Base-by-base conservation (phyloP, 371 early-diverging fungal genomes). In the Mortierella polycephala region DNA sequence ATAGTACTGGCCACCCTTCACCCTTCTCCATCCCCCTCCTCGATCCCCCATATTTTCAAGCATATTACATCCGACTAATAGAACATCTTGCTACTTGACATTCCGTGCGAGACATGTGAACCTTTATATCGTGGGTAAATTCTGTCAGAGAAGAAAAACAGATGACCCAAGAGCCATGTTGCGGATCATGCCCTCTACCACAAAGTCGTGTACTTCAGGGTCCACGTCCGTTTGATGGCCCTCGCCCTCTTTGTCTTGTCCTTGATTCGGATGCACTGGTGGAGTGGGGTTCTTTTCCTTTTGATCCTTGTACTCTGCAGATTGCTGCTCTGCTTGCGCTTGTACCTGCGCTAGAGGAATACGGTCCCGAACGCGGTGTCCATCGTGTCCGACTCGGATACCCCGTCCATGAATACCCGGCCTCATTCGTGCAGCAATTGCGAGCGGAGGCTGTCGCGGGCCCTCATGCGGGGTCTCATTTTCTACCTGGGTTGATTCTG, bases 171-270 rank as follows among this genome's bases (percentile, higher is more conserved):
- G 57, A 1, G 61, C 54, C 68, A 74, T 69, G 16, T 69, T 54
- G 5, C 64, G 69, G 18, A 74, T 69, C 74, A 74, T 74, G 7
- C 57, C 69, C 46, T 74, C 65, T 3, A 74, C 68, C 20, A 64
- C 69, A 55, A 60, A 47, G 37, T 75, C 69, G n/a, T 60, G 57
- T 5, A 57, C 56, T 37, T 45, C 60, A 5, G 39, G 11, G 49
- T 63, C 62, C n/a, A 14, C 50, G 21, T 59, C 42, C 50, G 23
- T 45, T 23, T 30, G 58, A 5, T 56, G 5, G 40, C 40, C 50
- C 61, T 54, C 57, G 45, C n/a, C 14, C 49, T 50, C 21, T 54
- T 53, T 57, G 10, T 62, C 16, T 4, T 72, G 58, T 20, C 42
- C 23, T 42, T 60, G 40, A 4, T 52, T 59, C 56, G 37, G n/a